Conservation (phyloP, 495 filamentous ascomycete species). For the Amorphotheca resinae region DNA sequence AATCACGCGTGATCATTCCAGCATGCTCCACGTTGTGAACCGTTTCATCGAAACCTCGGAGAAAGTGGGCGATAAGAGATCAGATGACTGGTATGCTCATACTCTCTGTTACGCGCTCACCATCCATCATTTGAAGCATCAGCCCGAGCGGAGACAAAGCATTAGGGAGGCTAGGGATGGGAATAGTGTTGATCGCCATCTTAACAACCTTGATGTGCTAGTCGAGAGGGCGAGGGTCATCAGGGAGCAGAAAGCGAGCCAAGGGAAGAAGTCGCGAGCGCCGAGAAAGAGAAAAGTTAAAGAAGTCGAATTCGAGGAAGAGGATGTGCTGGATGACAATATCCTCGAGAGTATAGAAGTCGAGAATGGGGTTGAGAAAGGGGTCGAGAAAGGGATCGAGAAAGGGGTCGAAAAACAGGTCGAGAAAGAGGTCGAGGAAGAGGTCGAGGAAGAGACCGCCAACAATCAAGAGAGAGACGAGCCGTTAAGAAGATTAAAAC, state of each 20-base stretch:
- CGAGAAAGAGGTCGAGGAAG: too few relatives aligned
- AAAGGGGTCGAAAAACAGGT: too few relatives aligned
- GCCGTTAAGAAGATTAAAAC: too few relatives aligned
- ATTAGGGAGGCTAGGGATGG: conserved; percentile 8
- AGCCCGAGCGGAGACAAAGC: background rate
- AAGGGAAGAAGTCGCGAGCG: background rate
- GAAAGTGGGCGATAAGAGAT: background rate
- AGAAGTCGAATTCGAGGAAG: background rate
- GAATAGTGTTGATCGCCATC: conserved; percentile 14
- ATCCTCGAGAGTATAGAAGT: too few relatives aligned
- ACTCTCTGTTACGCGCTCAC: conserved; percentile 9
- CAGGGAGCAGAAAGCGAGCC: background rate
- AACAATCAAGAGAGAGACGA: too few relatives aligned
- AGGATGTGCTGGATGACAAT: conserved; percentile 7
- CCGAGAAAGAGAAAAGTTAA: conserved; percentile 4
- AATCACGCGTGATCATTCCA: conserved; percentile 14
- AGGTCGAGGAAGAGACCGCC: background rate
- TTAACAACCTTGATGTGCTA: conserved; percentile 11
- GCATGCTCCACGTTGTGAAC: conserved; percentile 8
- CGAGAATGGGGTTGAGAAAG: too few relatives aligned
- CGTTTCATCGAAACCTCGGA: conserved; percentile 5
- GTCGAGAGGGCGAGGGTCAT: background rate
- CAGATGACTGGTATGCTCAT: conserved; percentile 1
- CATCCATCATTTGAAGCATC: conserved; percentile 5
- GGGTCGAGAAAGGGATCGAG: background rate